Evolutionary conservation across 208 protist species (phyloP), one percentile per base, ranked within the genome.

Genomic region (Tetramitus jugosus): DNA sequence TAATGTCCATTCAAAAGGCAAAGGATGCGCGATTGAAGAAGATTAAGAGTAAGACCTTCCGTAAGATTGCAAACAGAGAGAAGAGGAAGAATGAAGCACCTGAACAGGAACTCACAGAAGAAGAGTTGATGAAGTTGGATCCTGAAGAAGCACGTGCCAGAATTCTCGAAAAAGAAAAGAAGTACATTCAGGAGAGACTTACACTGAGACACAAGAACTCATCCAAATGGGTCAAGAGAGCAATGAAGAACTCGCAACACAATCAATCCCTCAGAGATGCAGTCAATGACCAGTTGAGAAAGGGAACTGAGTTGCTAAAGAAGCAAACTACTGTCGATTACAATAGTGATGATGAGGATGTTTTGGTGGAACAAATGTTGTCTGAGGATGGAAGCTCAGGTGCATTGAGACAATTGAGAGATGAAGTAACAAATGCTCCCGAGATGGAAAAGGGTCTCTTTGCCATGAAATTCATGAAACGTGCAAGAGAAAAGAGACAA

Each of bases 401-500:
- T 33, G 35, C 6, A 23, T 35, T 65, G 31, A 65, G 60, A 65
- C 35, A 71, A 46, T 3, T 31, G 3, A 17, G 29, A 7, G 23
- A 35, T 49, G 64, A 49, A 46, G 4, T 23, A 23, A 23, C 4
- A 7, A 40, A 71, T 49, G 56, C 10, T 8, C 23, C 43, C 3
- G 20, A 46, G 49, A n/a, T 35, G 17, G n/a, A 45, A 3, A 71
- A 46, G 31, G 64, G 64, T 35, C 20, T 71, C 14, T 71, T 35
- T 71, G 26, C 13, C 4, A 71, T 71, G 64, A 45, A 71, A 33
- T 71, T 71, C 33, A 71, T 71, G 64, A 71, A 71, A 49, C 23
- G 49, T 35, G 64, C 64, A 49, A 6, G 33, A 6, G 39, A 49
- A 13, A 71, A 46, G 33, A 71, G 29, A 39, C 31, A 35, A 35